Percentiles rank a stretch among this genome's conserved stretches.
These are phyloP conservation scores for Pyricularia pennisetigena DNA, from an alignment of 2,329 filamentous ascomycete genomes.

Conservation along the genomic window DNA sequence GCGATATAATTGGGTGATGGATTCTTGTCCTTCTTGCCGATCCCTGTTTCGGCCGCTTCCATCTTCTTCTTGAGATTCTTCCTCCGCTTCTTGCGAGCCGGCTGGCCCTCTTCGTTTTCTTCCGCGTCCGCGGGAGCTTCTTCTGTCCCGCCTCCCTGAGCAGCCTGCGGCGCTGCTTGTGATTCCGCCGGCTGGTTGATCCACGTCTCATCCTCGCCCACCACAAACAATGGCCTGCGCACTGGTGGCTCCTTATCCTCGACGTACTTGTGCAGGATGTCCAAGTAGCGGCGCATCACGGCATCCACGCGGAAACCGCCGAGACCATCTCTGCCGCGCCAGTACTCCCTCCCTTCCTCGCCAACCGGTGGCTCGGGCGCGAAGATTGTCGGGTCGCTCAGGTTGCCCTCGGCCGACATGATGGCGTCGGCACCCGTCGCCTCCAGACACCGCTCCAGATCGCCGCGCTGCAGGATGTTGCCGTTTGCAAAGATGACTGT, in stretches of 20 bases:
- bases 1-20: conserved; percentile 56
- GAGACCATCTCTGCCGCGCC: conserved; percentile 62
- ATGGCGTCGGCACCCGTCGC: conserved; percentile 84
- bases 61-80: conserved; percentile 16
- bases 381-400: conserved; percentile 87
- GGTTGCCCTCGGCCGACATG: conserved; percentile 93
- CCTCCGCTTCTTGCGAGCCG: conserved; percentile 42
- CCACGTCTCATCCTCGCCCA: conserved; percentile 43
- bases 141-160: conserved; percentile 29
- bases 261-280: conserved; percentile 77
- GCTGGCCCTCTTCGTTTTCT: conserved; percentile 30
- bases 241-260: conserved; percentile 54
- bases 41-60: conserved; percentile 11
- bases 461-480: conserved; percentile 74
- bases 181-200: conserved; percentile 16
- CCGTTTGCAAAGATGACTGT: conserved; percentile 96
- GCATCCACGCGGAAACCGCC: conserved; percentile 87
- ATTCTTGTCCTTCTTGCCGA: conserved; percentile 26
- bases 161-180: background rate
- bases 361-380: conserved; percentile 53
- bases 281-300: conserved; percentile 76
- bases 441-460: conserved; percentile 67
- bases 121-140: conserved; percentile 9
- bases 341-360: conserved; percentile 66
- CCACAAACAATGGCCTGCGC: conserved; percentile 64